Base-by-base conservation (phyloP, 2,329 filamentous ascomycete genomes). In the Fusarium miscanthi region DNA sequence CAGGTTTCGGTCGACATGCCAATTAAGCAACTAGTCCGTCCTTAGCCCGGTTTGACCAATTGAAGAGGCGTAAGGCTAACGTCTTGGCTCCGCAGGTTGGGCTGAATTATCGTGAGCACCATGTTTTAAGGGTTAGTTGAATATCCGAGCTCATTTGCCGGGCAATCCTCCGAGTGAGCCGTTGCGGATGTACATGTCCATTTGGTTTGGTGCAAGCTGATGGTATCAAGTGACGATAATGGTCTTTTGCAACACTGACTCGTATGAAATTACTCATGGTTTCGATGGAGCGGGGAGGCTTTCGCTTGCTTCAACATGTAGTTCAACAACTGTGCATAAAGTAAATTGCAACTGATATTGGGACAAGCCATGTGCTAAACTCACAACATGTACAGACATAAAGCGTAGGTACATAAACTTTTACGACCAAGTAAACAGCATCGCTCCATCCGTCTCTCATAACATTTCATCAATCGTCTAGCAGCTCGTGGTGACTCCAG, bases 401-500 rank as follows among this genome's bases (percentile, higher is more conserved):
- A 59, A 49, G 33, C 25, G 31, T 37, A 35, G 21, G 13, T 37
- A 51, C 40, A 51, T 52, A 30, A 35, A 31, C 25, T 42, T 38
- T 37, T 42, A 54, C 21, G n/a, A 8, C 35, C n/a, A 48, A 45
- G 40, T 13, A 41, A 54, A 52, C 19, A 9, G 21, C 12, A 60
- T 40, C 62, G 46, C 46, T 40, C 25, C 17, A 25, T 33, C 25
- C 40, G 19, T 49, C 41, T 37, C 23, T 30, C 46, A 40, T 70
- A 37, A 48, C 9, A 49, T 35, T 9, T 43, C 33, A 42, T 56
- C 17, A 73, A n/a, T 7, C 35, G 45, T 52, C 51, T 73, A 76
- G 23, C 74, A 76, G 30, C 27, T 49, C 27, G 48, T 63, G 25
- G 63, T 68, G 13, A 63, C 51, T 25, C 69, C 70, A 9, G 53